Evolutionary conservation across 2,329 filamentous ascomycete genomes (phyloP).

Genomic region (Waltergamsia citrina): DNA sequence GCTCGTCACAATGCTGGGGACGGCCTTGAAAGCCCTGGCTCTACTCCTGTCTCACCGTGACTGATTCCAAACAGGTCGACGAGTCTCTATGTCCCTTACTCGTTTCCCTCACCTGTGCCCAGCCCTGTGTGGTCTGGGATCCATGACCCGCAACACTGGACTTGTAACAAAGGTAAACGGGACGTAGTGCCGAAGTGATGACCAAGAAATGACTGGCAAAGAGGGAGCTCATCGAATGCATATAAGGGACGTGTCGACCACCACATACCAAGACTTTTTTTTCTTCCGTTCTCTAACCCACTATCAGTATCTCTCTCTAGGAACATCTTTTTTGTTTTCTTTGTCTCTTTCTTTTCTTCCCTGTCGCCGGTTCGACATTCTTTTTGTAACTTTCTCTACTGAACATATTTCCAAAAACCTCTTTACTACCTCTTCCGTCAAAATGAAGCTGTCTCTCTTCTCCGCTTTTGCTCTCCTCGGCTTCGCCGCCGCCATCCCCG

Average conservation of each 20-base stretch:
- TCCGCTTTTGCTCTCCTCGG: slow-evolving; percentile 33
- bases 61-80: too few relatives aligned
- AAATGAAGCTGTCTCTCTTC: slow-evolving; percentile 43
- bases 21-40: too few relatives aligned
- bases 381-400: slow-evolving; percentile 15
- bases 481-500: slow-evolving; percentile 32
- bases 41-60: too few relatives aligned
- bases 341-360: slow-evolving; percentile 14
- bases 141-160: too few relatives aligned
- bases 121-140: too few relatives aligned
- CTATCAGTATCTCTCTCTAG: too few relatives aligned
- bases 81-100: too few relatives aligned
- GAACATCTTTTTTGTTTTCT: slow-evolving; percentile 5
- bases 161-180: too few relatives aligned
- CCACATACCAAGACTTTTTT: slow-evolving; percentile 5
- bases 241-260: background rate
- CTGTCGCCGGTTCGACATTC: slow-evolving; percentile 44
- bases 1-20: too few relatives aligned
- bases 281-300: slow-evolving; percentile 16
- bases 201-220: too few relatives aligned
- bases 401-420: slow-evolving; percentile 6
- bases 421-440: slow-evolving; percentile 17
- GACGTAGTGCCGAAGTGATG: too few relatives aligned
- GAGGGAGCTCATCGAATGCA: background rate
- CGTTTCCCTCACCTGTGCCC: too few relatives aligned